phyloP scores from a whole-genome alignment of 2,329 filamentous ascomycete genomes.

The Aspergillus oerlinghausenensis region DNA sequence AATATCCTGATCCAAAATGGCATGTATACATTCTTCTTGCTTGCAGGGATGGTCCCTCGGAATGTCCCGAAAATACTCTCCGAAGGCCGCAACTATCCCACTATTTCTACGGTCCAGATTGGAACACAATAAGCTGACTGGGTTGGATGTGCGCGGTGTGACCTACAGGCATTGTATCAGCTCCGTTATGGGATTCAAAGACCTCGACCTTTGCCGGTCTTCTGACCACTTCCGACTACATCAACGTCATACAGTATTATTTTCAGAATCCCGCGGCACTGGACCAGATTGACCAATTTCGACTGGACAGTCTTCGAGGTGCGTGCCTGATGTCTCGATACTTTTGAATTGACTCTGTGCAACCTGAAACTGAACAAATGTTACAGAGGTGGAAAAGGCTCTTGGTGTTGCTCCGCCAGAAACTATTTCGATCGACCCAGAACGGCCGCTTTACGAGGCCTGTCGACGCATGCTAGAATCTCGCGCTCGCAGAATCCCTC shows the following conservation, averaged over 20 bases:
- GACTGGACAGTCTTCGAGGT: constrained; percentile 87
- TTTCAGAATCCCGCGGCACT: constrained; percentile 93
- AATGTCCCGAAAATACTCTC: not conserved
- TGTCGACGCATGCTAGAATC: constrained; percentile 92
- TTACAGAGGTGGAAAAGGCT: constrained; percentile 86
- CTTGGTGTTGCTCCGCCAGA: constrained; percentile 88
- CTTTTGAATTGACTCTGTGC: not conserved
- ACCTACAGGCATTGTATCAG: constrained; percentile 82
- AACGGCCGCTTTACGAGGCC: constrained; percentile 87
- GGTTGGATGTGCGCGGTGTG: constrained; percentile 11
- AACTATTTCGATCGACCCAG: constrained; percentile 91
- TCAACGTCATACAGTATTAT: constrained; percentile 99
- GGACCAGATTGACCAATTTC: constrained; percentile 86
- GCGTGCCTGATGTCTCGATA: constrained; percentile 22
- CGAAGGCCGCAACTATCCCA: not conserved
- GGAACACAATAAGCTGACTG: constrained; percentile 16
- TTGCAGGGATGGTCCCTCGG: not conserved
- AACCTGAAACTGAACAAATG: constrained; percentile 1
- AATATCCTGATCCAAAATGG: constrained; percentile 95
- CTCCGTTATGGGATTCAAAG: constrained; percentile 92
- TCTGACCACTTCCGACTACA: constrained; percentile 92
- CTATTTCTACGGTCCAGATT: not conserved
- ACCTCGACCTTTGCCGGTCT: constrained; percentile 90
- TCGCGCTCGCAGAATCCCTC: constrained; percentile 83
- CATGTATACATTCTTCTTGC: constrained; percentile 37